phyloP scores from a whole-genome alignment of 2,329 filamentous ascomycete species.

The Leptographium procerum region DNA sequence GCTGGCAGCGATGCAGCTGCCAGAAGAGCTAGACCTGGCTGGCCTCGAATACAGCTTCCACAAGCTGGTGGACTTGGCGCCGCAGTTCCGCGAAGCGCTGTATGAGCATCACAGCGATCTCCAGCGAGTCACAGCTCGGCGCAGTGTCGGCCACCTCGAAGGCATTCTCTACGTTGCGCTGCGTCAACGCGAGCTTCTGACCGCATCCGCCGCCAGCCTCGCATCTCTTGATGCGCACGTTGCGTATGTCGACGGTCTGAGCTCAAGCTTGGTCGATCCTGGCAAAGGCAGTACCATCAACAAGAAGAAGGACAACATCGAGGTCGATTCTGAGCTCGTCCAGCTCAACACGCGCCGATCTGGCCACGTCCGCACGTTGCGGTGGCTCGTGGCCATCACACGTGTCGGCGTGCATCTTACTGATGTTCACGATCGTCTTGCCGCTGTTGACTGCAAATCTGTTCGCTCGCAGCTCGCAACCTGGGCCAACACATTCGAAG shows the following conservation, averaged over 20 bases:
- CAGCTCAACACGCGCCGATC: constrained; percentile 5
- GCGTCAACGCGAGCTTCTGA: constrained; percentile 44
- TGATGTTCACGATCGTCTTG: constrained; percentile 55
- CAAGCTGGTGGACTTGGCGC: constrained; percentile 63
- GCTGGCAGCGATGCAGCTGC: constrained; percentile 22
- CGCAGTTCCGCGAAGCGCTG: constrained; percentile 52
- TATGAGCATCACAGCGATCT: constrained; percentile 76
- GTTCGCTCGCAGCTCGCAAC: constrained; percentile 33
- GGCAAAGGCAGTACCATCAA: not conserved
- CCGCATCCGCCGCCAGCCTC: constrained; percentile 10
- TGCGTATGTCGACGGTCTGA: constrained; percentile 4
- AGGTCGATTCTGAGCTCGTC: not conserved
- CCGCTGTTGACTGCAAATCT: constrained; percentile 34
- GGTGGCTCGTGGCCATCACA: constrained; percentile 62
- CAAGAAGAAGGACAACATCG: not conserved
- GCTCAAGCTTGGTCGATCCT: not conserved
- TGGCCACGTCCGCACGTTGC: constrained; percentile 20
- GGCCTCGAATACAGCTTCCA: constrained; percentile 65
- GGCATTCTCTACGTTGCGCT: constrained; percentile 61
- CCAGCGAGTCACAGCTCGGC: constrained; percentile 64
- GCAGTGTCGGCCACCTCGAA: constrained; percentile 79
- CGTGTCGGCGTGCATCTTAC: constrained; percentile 50
- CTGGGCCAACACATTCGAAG: constrained; percentile 35
- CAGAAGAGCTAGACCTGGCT: constrained; percentile 15
- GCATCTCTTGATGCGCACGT: constrained; percentile 8